Percentiles rank a stretch among this genome's conserved stretches.
Conservation (phyloP, 2,329 filamentous ascomycete species). For the Neocatenulostroma microsporum region DNA sequence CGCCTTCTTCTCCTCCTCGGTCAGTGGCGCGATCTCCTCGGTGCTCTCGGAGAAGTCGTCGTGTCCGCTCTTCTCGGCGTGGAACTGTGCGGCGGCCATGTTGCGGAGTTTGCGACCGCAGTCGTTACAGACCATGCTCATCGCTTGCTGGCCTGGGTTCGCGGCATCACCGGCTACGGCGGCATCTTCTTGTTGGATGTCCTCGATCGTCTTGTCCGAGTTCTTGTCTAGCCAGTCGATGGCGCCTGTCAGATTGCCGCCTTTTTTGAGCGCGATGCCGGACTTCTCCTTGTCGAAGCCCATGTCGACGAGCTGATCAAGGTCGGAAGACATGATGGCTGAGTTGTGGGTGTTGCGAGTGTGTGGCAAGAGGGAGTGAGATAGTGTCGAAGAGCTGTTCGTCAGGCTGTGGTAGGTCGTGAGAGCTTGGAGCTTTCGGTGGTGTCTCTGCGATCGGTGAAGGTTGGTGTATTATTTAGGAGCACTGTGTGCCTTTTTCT, state of each 20-base stretch:
- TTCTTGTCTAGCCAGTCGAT: constrained; percentile 93
- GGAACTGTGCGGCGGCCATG: constrained; percentile 74
- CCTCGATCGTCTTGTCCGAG: constrained; percentile 76
- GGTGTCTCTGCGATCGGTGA: no score
- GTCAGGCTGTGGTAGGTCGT: no score
- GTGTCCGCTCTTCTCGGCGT: constrained; percentile 85
- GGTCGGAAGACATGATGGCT: constrained; percentile 43
- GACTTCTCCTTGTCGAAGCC: constrained; percentile 77
- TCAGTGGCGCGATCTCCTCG: constrained; percentile 83
- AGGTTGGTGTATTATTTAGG: no score
- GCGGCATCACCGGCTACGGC: constrained; percentile 27
- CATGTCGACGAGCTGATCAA: constrained; percentile 57
- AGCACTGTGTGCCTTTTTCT: no score
- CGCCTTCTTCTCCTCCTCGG: constrained; percentile 79
- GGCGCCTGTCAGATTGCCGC: constrained; percentile 70
- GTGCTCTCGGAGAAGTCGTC: constrained; percentile 88
- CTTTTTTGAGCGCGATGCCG: constrained; percentile 74
- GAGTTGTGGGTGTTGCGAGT: constrained; percentile 3
- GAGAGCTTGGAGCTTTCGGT: no score
- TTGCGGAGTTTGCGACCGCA: constrained; percentile 87
- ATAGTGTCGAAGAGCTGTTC: no score
- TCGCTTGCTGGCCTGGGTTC: constrained; percentile 60
- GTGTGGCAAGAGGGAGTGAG: no score
- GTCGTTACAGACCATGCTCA: constrained; percentile 86
- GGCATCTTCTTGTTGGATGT: constrained; percentile 52